Evolutionary conservation across 129 eudicot species (phyloP).

Genomic region (Arctium minus): DNA sequence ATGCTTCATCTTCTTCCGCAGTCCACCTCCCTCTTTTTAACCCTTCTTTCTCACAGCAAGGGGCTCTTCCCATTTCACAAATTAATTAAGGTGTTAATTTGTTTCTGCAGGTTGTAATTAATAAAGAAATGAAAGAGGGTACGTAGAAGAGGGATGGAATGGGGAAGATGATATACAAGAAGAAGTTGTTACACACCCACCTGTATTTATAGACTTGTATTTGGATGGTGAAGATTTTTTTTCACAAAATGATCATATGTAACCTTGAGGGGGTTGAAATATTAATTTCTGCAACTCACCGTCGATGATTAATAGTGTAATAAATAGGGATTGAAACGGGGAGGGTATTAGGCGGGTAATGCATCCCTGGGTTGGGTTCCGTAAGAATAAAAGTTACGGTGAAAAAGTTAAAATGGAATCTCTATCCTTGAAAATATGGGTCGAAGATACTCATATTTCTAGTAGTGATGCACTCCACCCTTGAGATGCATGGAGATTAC

Average conservation of each 20-base stretch:
- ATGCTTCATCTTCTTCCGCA: slow-evolving; percentile 72
- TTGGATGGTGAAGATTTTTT: background rate
- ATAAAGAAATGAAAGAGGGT: background rate
- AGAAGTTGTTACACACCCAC: background rate
- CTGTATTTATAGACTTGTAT: background rate
- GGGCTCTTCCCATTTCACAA: slow-evolving; percentile 69
- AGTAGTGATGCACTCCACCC: too few species aligned
- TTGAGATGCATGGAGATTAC: too few species aligned
- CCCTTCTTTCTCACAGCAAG: slow-evolving; percentile 91
- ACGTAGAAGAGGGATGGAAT: background rate
- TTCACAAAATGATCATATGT: too few species aligned
- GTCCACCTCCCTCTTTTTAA: slow-evolving; percentile 88
- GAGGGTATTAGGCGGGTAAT: too few species aligned
- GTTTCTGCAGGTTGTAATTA: background rate
- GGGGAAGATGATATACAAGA: background rate
- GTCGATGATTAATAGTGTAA: too few species aligned
- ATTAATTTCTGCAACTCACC: background rate
- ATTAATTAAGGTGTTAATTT: background rate
- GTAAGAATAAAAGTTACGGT: too few species aligned
- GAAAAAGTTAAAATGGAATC: too few species aligned
- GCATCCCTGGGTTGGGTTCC: too few species aligned
- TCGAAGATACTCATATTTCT: too few species aligned
- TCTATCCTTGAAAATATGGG: too few species aligned
- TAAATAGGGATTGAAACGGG: too few species aligned
- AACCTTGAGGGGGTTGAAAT: background rate